Base-by-base conservation (phyloP, 1,284 basidiomycete genomes). In the Flammula alnicola region DNA sequence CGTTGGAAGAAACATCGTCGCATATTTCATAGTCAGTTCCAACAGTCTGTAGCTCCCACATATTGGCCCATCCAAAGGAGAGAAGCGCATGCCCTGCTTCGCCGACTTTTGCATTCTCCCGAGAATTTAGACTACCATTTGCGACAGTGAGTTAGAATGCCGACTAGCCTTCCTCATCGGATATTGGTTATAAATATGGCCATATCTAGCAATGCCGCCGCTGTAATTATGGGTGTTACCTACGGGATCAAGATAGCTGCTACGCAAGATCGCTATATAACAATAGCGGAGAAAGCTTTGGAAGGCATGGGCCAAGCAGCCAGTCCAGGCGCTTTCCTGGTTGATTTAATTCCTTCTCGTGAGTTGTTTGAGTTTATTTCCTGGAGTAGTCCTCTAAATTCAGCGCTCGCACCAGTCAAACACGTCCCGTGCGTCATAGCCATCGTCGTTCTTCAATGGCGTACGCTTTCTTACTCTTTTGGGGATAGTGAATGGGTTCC, bases 1-100 rank as follows among this genome's bases (percentile, higher is more conserved):
- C 64, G 65, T 27, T 81, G 79, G 79, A 73, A 67, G 42, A 68
- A 67, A 26, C 75, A 79, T 56, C 74, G 78, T 35, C 73, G 67
- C 41, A 68, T 77, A 63, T 79, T 80, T 49, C 71, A 79, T 49
- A 63, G 67, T 5, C 68, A 75, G 52, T 79, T 81, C 51, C 65
- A 72, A 22, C 68, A 70, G 20, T 63, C 65, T 0, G 62, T 65
- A 2, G 66, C 67, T 0, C 64, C 66, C 0, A 63, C 59, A 1
- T 74, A 74, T 54, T 71, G 71, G 69, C 66, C 71, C 11, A 61
- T 72, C 29, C 73, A 77, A 37, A 62, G 45, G 19, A 52, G 65
- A 51, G 72, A 74, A 49, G 71, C 72, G 0, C 69, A 73, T 27
- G 52, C 60, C 5, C 64, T 79, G 3, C 60, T 77, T 42, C 66